Base-by-base conservation (phyloP, 2,329 filamentous ascomycete genomes). In the Alternaria longipes region DNA sequence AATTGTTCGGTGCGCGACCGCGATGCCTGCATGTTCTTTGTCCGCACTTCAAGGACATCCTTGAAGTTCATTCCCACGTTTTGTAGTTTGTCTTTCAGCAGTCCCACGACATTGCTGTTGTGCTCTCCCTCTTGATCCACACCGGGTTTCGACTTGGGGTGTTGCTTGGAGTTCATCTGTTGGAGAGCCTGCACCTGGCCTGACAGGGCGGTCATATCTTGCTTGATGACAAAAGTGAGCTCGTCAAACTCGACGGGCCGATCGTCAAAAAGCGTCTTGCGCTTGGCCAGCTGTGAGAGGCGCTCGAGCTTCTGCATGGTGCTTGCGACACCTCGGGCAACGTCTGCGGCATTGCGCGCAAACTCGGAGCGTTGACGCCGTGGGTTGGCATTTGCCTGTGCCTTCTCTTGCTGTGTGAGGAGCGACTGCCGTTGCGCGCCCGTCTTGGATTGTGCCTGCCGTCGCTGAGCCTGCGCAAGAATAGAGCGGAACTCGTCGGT, bases 221-320 rank as follows among this genome's bases (percentile, higher is more conserved):
- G 94, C 82, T 98, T 98, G 84, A 98, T 97, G 75, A 98, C 91
- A 75, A 94, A 97, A 8, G 94, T 97, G 78, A 97, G 88, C 80
- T 98, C 93, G 79, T 95, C 95, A 79, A 98, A 97, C 81, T 99
- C 95, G 56, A 97, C 92, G 0, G 95, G 93, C 77, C 92, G 89
- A 82, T 99, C 95, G 79, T 99, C 95, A 78, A 99, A 99, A 44
- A 99, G 89, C 9, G 95, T 97, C 81, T 97, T 96, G 74, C 94
- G 89, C 80, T 93, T 94, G n/a, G 95, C 95, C 76, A 99, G 83
- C 79, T 97, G 92, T 62, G 94, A 94, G 67, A 99, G 83, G 79
- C 96, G 92, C 81, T 98, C 93, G 73, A 99, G 83, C 81, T 98
- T 99, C 57, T 89, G 93, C 89, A 97, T 97, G 8, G 95, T 98